Evolutionary conservation across 495 filamentous ascomycete genomes (phyloP), one percentile per base, ranked within the genome.

Genomic region (Neurospora terricola): DNA sequence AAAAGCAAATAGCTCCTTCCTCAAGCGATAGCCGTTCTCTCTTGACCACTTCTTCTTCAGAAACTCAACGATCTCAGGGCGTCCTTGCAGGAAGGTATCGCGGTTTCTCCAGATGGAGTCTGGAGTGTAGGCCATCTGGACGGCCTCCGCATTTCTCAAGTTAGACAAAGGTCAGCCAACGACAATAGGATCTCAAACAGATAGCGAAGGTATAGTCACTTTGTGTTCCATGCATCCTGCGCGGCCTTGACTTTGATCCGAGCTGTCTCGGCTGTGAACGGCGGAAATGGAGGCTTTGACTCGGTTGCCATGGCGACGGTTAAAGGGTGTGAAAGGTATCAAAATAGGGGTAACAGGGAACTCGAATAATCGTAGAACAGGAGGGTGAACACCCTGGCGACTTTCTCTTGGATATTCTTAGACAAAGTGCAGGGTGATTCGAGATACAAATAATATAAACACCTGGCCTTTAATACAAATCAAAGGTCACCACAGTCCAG

Each of bases 1-100:
- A 76, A 92, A 92, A 12, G 92, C 87, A 82, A 97, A 97, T 9
- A 98, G 85, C 78, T 98, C 94, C 81, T 97, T 97, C 71, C 94
- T 88, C 45, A 97, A 87, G 2, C 88, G 84, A 76, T 97, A 97
- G 38, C 84, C 89, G 37, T 87, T 81, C 81, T 97, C 94, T 21
- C 84, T 85, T 43, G 85, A 80, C 94, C 94, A 97, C 79, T 97
- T 97, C 40, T 88, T 82, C 2, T 85, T 87, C 54, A 98, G 81
- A 77, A 96, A 97, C 3, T 80, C 81, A n/a, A 88, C 82, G 71
- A 97, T 95, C 16, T 81, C 87, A 12, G 88, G 85, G 1, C 88
- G 90, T 0, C 94, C 93, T 16, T 83, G 83, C 16, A 96, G 78
- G 80, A 97, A 97, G 1, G 83, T 85, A 74, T 83, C 86, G 18